A percentile compares a stretch with the other conserved stretches of the same genome.
Evolutionary conservation across 495 filamentous ascomycete genomes (phyloP).

Genomic region (Poronia punctata): DNA sequence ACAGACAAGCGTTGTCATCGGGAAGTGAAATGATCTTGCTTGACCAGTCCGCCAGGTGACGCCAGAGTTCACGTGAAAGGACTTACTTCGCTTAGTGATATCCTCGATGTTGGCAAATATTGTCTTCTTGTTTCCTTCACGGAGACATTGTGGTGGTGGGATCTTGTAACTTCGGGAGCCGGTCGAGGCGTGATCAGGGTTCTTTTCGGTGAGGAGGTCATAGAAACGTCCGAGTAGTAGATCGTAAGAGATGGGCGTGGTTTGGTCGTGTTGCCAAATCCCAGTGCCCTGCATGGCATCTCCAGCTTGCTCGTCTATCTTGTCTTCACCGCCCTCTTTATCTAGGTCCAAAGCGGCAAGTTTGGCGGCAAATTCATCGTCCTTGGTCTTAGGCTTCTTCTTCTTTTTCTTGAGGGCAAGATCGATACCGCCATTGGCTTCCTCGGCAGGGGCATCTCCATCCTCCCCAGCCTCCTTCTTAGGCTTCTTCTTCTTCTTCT

Average conservation of each 20-base stretch:
- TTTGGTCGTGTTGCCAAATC: slow-evolving; percentile 81
- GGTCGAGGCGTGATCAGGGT: slow-evolving; percentile 84
- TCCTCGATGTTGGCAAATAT: slow-evolving; percentile 97
- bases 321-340: slow-evolving; percentile 60
- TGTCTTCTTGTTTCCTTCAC: slow-evolving; percentile 99
- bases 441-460: slow-evolving; percentile 50
- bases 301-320: slow-evolving; percentile 49
- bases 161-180: slow-evolving; percentile 96
- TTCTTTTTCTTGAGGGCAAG: slow-evolving; percentile 89
- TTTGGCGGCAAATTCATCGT: slow-evolving; percentile 52
- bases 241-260: slow-evolving; percentile 70
- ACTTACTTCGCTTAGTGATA: slow-evolving; percentile 57
- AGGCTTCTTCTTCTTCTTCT: slow-evolving; percentile 75
- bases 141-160: slow-evolving; percentile 94
- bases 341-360: slow-evolving; percentile 71
- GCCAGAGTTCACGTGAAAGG: not conserved
- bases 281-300: slow-evolving; percentile 88
- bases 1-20: no score
- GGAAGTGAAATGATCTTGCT: not conserved
- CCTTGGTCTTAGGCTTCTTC: slow-evolving; percentile 74
- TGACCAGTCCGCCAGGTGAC: not conserved
- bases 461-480: slow-evolving; percentile 55
- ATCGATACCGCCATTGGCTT: slow-evolving; percentile 62
- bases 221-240: slow-evolving; percentile 86
- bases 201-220: slow-evolving; percentile 80